phyloP scores from a whole-genome alignment of 1,284 basidiomycete genomes.

The Volvariella volvacea region DNA sequence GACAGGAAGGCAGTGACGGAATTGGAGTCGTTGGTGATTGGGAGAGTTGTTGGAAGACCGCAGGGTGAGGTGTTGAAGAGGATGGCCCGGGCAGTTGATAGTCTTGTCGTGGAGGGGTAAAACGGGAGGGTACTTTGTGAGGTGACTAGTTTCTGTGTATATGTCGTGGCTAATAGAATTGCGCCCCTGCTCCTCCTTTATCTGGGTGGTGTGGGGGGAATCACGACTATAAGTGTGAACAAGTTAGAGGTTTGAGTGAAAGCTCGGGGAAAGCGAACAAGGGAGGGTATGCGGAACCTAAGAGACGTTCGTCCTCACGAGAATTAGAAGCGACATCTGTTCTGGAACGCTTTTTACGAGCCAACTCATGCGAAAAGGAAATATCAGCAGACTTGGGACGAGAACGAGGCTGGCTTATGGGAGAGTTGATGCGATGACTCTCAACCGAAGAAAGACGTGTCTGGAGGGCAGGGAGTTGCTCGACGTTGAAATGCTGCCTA shows the following conservation, averaged over 20 bases:
- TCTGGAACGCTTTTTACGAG: constrained; percentile 40
- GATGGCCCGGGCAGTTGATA: too few species aligned
- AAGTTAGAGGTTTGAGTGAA: constrained; percentile 9
- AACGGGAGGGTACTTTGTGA: too few species aligned
- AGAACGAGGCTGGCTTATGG: constrained; percentile 21
- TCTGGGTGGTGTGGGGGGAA: constrained; percentile 40
- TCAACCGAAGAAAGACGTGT: constrained; percentile 24
- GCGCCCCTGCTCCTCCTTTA: constrained; percentile 59
- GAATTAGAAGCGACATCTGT: constrained; percentile 24
- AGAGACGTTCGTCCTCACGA: constrained; percentile 26
- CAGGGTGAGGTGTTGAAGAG: too few species aligned
- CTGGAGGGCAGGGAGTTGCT: constrained; percentile 57
- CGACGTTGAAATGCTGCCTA: constrained; percentile 36
- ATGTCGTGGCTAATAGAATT: too few species aligned
- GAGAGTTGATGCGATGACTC: constrained; percentile 26
- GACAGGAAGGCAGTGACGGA: too few species aligned
- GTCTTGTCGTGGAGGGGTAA: too few species aligned
- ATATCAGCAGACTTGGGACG: constrained; percentile 23
- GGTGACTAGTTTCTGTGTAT: too few species aligned
- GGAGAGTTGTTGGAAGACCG: too few species aligned
- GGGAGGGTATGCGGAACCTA: constrained; percentile 33
- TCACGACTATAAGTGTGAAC: constrained; percentile 26
- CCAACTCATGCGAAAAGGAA: constrained; percentile 12
- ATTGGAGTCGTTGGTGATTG: too few species aligned
- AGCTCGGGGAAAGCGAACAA: constrained; percentile 4